These are phyloP conservation scores for Sporothrix mexicana DNA, from an alignment of 2,329 filamentous ascomycete species.

Conservation along the genomic window DNA sequence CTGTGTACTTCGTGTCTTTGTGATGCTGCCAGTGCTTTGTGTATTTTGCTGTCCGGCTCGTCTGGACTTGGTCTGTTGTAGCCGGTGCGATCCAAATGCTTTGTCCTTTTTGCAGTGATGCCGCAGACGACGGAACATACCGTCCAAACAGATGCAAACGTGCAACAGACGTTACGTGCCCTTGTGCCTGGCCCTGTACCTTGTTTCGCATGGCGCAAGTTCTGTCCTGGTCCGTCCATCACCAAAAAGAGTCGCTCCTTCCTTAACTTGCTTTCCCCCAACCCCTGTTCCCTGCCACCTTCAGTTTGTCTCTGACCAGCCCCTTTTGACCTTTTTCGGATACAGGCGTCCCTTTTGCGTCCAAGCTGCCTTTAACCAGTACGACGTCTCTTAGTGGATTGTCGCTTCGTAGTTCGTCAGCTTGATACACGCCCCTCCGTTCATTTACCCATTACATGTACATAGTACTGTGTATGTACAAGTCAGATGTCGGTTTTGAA, in stretches of 20 bases:
- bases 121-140: conserved; percentile 6
- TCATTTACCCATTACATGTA: background rate
- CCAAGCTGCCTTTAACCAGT: background rate
- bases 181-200: background rate
- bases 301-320: background rate
- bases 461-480: no score
- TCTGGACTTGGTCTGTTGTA: no score
- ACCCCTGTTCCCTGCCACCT: conserved; percentile 24
- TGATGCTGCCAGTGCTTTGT: background rate
- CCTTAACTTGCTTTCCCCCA: conserved; percentile 7
- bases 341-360: background rate
- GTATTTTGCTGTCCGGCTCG: background rate
- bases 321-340: conserved; percentile 1
- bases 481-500: no score
- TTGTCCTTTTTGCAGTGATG: background rate
- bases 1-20: background rate
- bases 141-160: conserved; percentile 1
- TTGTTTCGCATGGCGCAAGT: conserved; percentile 23
- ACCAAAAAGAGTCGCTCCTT: background rate
- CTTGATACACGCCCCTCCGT: background rate
- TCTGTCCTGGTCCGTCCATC: conserved; percentile 8
- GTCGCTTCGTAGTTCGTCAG: background rate
- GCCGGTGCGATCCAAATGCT: no score
- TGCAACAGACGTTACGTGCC: background rate
- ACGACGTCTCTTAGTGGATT: background rate